phyloP scores from a whole-genome alignment of 306 rosid species.

The Trifolium repens region DNA sequence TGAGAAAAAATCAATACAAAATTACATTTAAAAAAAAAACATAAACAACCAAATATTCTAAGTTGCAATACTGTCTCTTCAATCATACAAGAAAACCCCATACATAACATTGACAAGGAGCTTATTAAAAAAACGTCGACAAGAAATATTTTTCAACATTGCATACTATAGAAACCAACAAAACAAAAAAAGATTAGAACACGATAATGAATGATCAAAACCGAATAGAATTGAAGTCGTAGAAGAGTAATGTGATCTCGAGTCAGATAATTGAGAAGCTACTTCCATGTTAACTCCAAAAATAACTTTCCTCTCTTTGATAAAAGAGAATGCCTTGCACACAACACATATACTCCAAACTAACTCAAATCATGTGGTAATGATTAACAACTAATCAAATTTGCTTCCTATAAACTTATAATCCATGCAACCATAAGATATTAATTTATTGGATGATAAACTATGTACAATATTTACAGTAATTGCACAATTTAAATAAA shows the following conservation, averaged over 20 bases:
- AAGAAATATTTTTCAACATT: not conserved
- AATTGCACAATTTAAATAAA: not conserved
- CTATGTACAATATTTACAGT: conserved; percentile 42
- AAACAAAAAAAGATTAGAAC: not conserved
- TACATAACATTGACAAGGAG: not conserved
- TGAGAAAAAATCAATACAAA: too few species aligned
- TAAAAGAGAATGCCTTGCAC: not conserved
- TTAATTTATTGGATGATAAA: conserved; percentile 20
- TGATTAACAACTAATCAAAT: not conserved
- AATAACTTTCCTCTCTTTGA: not conserved
- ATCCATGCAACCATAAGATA: conserved; percentile 3
- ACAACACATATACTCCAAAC: not conserved
- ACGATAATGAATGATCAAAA: conserved; percentile 9
- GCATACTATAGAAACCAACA: conserved; percentile 10
- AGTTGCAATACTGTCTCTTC: not conserved
- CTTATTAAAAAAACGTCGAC: not conserved
- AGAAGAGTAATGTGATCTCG: not conserved
- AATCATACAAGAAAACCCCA: not conserved
- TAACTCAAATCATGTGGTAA: not conserved
- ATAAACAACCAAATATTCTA: too few species aligned
- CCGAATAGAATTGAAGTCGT: not conserved
- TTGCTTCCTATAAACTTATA: not conserved
- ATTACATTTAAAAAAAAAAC: too few species aligned
- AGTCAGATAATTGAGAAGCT: not conserved
- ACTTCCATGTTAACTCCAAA: not conserved